Evolutionary conservation across 495 filamentous ascomycete genomes (phyloP), one percentile per base, ranked within the genome.

Genomic region (Parachaetomium inaequale): DNA sequence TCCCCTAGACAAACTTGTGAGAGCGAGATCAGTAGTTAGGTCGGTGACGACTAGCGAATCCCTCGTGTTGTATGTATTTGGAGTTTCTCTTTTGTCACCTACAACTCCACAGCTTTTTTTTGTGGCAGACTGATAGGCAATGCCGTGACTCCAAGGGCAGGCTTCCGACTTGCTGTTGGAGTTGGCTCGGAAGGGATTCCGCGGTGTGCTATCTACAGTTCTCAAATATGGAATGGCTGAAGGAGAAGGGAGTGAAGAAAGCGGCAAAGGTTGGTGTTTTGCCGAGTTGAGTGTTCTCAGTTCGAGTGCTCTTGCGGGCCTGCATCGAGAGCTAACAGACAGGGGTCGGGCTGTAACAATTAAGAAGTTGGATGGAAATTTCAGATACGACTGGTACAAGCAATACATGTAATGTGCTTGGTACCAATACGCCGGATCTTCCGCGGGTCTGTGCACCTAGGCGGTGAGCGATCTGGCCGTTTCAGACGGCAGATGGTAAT

Each of bases 401-500:
- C 26, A 59, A 38, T 50, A 31, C 45, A 17, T 12, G 57, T 21
- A 36, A 40, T 17, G 4, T n/a, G 12, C 7, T 32, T 29, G 15
- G 58, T 26, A 40, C 2, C 34, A 8, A 31, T 50, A 28, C 45
- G 6, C 14, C 12, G 47, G 12, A 52, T 14, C 32, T 31, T 15
- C 2, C 4, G 4, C 5, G 1, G 32, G 25, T 40, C 43, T 21
- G 34, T 40, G 45, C 45, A 12, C 23, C 2, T 26, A 23, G 25
- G 58, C 58, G 58, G 58, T 60, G 58, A 60, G 47, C 11, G 1
- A 25, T 17, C 7, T 4, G 11, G 6, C 7, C 1, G 23, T 60
- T 60, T 52, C 47, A 15, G 11, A 25, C 47, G 47, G 58, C 58
- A 52, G 45, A 28, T 59, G n/a, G 58, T 60, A 60, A 34, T 23